Evolutionary conservation across 768 basidiomycete species (phyloP).

Genomic region (Kwoniella bestiolae): DNA sequence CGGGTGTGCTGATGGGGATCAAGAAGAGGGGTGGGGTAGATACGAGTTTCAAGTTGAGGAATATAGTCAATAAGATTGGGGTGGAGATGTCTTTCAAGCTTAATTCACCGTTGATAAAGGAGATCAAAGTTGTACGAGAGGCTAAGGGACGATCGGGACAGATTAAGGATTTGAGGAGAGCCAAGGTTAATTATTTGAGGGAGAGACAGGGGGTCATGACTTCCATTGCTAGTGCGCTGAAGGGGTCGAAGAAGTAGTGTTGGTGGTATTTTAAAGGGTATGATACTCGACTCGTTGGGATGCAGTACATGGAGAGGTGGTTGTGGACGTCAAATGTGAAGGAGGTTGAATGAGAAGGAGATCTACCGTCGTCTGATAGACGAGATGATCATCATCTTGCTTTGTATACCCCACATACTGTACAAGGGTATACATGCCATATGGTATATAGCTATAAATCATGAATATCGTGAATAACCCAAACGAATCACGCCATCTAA

Average conservation of each 20-base stretch:
- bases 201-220: constrained; percentile 52
- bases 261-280: background rate
- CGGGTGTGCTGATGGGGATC: constrained; percentile 83
- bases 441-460: constrained; percentile 11
- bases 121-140: constrained; percentile 71
- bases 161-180: constrained; percentile 41
- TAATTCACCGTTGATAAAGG: constrained; percentile 82
- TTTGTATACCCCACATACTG: background rate
- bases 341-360: too few species aligned
- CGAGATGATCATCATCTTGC: background rate
- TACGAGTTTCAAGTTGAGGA: constrained; percentile 85
- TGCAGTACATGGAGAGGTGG: too few species aligned
- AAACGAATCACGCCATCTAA: background rate
- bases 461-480: constrained; percentile 4
- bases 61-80: constrained; percentile 86
- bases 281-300: too few species aligned
- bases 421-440: constrained; percentile 17
- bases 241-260: constrained; percentile 31
- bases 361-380: background rate
- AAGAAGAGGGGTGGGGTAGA: constrained; percentile 66
- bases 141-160: constrained; percentile 32
- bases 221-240: constrained; percentile 51
- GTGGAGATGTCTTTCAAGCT: constrained; percentile 92
- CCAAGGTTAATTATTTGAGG: constrained; percentile 54
- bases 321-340: too few species aligned